Base-by-base conservation (phyloP, 345 rosid genomes). In the Orychophragmus violaceus region DNA sequence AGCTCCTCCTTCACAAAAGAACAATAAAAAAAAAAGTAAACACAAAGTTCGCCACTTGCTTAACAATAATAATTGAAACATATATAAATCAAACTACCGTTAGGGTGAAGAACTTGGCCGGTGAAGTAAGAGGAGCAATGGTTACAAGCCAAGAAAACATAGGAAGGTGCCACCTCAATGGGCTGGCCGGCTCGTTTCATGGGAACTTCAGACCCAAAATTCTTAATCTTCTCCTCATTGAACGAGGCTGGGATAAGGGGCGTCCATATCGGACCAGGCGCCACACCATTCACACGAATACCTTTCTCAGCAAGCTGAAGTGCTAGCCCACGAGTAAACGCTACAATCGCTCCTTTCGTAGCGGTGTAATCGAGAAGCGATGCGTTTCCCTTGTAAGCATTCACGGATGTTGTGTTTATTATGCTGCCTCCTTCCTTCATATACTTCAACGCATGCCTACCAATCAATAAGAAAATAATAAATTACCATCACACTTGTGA, bases 241-340 rank as follows among this genome's bases (percentile, higher is more conserved):
- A 83, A 86, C 0, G 95, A 84, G 1, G 93, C 76, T 1, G 93
- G 96, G 12, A 86, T 86, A 76, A 90, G 59, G 0, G 87, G 97
- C 1, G 92, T 90, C 97, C 92, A 87, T 41, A 88, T 84, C 0
- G 88, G 96, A 14, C 97, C 93, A 1, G 93, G 93, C 0, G 89
- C 89, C 0, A 88, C 91, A 0, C 86, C 93, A 5, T 91, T 85
- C 9, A 91, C 87, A 0, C 89, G 81, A 2, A 86, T 80, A 0
- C 89, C 87, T 72, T 30, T 78, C 14, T 63, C 51, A 27, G 81
- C 91, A 0, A 85, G 77, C 70, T 85, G 88, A 17, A 88, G 85
- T 0, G 91, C 82, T 19, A 88, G 86, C 8, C 84, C 95, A 42
- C 91, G 75, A 1, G 93, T 88, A 74, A 82, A 86, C 2, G 88